These are phyloP conservation scores for Colletotrichum sublineola DNA, from an alignment of 2,329 filamentous ascomycete species.

Conservation along the genomic window DNA sequence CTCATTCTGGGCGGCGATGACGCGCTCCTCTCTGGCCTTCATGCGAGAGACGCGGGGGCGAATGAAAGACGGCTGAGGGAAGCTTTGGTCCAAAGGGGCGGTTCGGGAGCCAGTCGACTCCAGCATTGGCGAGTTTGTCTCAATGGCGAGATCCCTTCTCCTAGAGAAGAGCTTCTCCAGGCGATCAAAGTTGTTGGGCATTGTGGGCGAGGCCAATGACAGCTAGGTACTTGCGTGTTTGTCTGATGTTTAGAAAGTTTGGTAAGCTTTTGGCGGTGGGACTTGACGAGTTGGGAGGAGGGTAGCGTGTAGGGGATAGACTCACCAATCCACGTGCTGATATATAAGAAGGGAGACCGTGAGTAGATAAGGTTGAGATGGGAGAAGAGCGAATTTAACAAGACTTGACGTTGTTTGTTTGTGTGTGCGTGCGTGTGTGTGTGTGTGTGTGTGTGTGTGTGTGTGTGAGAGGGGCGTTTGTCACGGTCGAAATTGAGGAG, in stretches of 20 bases:
- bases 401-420: neutral
- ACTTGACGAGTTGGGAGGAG: neutral
- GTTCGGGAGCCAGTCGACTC: slow-evolving; percentile 39
- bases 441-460: too few relatives aligned
- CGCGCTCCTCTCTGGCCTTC: slow-evolving; percentile 66
- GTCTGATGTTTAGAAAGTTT: slow-evolving; percentile 11
- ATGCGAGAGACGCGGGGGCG: slow-evolving; percentile 67
- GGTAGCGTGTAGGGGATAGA: slow-evolving; percentile 1
- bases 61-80: slow-evolving; percentile 68
- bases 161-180: slow-evolving; percentile 68
- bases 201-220: slow-evolving; percentile 6
- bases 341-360: neutral
- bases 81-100: slow-evolving; percentile 52
- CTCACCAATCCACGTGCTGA: slow-evolving; percentile 21
- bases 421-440: too few relatives aligned
- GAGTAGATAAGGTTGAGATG: slow-evolving; percentile 1
- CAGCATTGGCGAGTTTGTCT: slow-evolving; percentile 5
- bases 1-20: slow-evolving; percentile 23
- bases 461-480: slow-evolving; percentile 9
- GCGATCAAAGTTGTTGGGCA: slow-evolving; percentile 42
- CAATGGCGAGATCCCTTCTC: slow-evolving; percentile 47
- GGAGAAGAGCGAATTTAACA: neutral
- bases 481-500: slow-evolving; percentile 1
- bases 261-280: slow-evolving; percentile 20
- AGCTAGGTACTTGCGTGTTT: slow-evolving; percentile 9